Evolutionary conservation across 306 rosid genomes (phyloP).

Genomic region (Vigna nakashimae): DNA sequence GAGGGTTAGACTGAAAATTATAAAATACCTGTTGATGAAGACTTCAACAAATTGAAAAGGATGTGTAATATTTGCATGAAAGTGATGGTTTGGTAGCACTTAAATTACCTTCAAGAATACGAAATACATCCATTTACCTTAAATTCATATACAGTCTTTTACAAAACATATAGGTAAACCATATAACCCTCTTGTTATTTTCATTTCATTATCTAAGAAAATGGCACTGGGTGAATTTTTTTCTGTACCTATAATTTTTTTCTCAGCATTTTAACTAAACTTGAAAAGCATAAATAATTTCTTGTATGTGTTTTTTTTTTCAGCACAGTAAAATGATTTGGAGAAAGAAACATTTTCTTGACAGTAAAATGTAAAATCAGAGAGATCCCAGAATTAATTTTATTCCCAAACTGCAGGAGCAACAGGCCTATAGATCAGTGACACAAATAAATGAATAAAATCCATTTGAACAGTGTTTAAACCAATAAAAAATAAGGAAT

Average conservation of each 20-base stretch:
- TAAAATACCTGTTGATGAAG: neutral
- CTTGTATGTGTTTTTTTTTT: neutral
- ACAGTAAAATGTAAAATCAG: neutral
- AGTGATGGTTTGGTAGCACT: constrained; percentile 38
- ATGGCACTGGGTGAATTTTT: neutral
- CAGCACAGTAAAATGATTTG: neutral
- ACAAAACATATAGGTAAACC: neutral
- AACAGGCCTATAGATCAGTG: constrained; percentile 7
- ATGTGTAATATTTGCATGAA: constrained; percentile 10
- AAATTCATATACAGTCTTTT: neutral
- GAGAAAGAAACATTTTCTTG: neutral
- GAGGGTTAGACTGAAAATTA: constrained; percentile 3
- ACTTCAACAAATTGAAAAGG: neutral
- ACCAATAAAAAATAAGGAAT: constrained; percentile 6
- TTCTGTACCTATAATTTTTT: neutral
- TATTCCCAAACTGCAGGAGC: constrained; percentile 31
- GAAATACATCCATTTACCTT: neutral
- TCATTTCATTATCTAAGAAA: neutral
- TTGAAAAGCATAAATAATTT: neutral
- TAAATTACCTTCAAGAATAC: constrained; percentile 22
- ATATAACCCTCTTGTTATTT: constrained; percentile 7
- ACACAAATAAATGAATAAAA: constrained; percentile 23
- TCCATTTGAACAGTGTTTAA: constrained; percentile 6
- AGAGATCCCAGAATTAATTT: constrained; percentile 38
- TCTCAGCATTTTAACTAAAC: neutral